Conservation (phyloP, 164 flowering plant species). For the Magnolia officinalis region DNA sequence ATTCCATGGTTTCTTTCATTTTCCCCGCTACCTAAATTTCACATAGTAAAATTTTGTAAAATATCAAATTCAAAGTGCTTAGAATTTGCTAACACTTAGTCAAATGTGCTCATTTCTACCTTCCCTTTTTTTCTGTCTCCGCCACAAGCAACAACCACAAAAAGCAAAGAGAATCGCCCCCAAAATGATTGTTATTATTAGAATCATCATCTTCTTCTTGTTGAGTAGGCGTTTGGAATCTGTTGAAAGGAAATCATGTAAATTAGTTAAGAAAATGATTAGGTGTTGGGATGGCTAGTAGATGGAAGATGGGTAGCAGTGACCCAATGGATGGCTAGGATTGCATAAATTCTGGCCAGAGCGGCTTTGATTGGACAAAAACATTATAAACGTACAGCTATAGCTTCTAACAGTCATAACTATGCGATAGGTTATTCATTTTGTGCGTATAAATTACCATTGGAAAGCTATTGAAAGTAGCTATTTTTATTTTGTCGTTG, state of each 20-base stretch:
- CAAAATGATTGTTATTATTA: conserved; percentile 10
- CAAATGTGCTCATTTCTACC: conserved; percentile 6
- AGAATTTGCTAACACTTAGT: conserved; percentile 20
- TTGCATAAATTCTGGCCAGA: too few species aligned
- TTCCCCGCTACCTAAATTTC: conserved; percentile 20
- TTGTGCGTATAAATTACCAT: too few species aligned
- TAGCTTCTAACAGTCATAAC: too few species aligned
- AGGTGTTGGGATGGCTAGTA: too few species aligned
- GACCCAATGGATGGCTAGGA: too few species aligned
- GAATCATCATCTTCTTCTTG: background rate
- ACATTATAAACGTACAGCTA: too few species aligned
- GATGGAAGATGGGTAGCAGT: too few species aligned
- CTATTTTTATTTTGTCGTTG: too few species aligned
- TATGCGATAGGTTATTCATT: too few species aligned
- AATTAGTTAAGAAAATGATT: background rate
- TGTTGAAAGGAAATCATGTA: background rate
- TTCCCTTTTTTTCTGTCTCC: conserved; percentile 9
- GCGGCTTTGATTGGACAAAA: too few species aligned
- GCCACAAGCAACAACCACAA: conserved; percentile 22
- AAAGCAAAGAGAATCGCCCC: conserved; percentile 18
- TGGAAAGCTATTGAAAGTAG: too few species aligned
- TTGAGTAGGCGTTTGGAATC: background rate
- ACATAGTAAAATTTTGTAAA: conserved; percentile 16
- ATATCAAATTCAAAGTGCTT: conserved; percentile 20
- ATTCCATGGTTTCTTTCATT: background rate